Percentiles rank a stretch among this genome's conserved stretches.
These are phyloP conservation scores for Solanum etuberosum DNA, from an alignment of 257 asterid species.

Conservation along the genomic window DNA sequence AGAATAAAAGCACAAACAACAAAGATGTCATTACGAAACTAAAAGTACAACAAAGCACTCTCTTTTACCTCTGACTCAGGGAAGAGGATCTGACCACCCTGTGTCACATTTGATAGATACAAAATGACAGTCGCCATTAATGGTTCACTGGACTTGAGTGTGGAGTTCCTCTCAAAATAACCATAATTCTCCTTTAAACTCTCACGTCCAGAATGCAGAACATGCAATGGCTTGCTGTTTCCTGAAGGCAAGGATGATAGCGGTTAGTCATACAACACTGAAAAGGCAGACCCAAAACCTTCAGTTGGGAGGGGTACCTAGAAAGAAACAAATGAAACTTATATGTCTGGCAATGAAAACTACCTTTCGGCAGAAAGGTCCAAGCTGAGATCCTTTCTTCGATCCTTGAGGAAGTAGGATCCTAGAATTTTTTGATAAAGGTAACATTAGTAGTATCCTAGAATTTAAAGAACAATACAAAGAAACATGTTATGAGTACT, in stretches of 20 bases:
- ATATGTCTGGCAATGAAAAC: neutral
- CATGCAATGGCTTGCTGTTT: constrained; percentile 38
- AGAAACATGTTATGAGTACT: neutral
- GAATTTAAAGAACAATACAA: neutral
- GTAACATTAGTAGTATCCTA: constrained; percentile 38
- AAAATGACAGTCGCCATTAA: constrained; percentile 66
- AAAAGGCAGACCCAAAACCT: neutral
- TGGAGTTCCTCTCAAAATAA: constrained; percentile 26
- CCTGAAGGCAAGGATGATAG: constrained; percentile 22
- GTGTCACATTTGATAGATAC: constrained; percentile 57
- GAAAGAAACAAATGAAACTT: neutral
- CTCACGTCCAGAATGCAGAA: constrained; percentile 40
- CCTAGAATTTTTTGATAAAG: constrained; percentile 21
- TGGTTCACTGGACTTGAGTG: constrained; percentile 26
- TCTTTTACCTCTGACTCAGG: constrained; percentile 55
- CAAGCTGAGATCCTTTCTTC: constrained; percentile 81
- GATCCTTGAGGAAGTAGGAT: constrained; percentile 42
- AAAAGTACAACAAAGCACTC: neutral
- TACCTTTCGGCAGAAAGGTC: constrained; percentile 85
- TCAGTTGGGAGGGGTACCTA: neutral
- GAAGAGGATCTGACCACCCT: constrained; percentile 69
- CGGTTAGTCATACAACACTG: neutral
- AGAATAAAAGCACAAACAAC: neutral
- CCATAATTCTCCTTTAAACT: constrained; percentile 21
- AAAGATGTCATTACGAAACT: neutral